Conservation (phyloP, 257 asterid species). For the Solanum habrochaites region DNA sequence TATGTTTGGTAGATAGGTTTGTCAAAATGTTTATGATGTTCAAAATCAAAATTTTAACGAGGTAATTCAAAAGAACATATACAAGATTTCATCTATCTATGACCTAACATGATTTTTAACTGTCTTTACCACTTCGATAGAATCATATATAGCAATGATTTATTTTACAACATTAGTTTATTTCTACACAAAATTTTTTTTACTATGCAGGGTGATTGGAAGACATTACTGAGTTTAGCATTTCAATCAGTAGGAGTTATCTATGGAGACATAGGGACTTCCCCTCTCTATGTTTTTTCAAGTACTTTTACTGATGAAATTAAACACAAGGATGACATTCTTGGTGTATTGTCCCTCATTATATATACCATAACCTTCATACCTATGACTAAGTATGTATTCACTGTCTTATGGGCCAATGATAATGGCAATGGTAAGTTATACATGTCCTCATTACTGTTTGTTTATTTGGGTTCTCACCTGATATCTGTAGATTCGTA, state of each 20-base stretch:
- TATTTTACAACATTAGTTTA: no score
- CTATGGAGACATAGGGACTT: slow-evolving; percentile 79
- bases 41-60: no score
- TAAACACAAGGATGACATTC: slow-evolving; percentile 27
- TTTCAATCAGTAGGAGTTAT: slow-evolving; percentile 63
- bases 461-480: not conserved
- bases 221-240: slow-evolving; percentile 39
- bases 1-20: no score
- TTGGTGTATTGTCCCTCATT: slow-evolving; percentile 65
- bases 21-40: no score
- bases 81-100: no score
- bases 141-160: no score
- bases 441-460: not conserved
- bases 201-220: slow-evolving; percentile 24
- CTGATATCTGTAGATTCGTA: not conserved
- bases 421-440: slow-evolving; percentile 66
- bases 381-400: slow-evolving; percentile 62
- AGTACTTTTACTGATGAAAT: slow-evolving; percentile 37
- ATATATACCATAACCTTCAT: slow-evolving; percentile 47
- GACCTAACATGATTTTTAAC: no score
- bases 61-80: no score
- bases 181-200: not conserved
- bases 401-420: slow-evolving; percentile 61
- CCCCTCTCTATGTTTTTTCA: slow-evolving; percentile 58
- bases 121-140: no score